Conservation (phyloP, 2,329 filamentous ascomycete species). For the Corniculantispora saksenae region DNA sequence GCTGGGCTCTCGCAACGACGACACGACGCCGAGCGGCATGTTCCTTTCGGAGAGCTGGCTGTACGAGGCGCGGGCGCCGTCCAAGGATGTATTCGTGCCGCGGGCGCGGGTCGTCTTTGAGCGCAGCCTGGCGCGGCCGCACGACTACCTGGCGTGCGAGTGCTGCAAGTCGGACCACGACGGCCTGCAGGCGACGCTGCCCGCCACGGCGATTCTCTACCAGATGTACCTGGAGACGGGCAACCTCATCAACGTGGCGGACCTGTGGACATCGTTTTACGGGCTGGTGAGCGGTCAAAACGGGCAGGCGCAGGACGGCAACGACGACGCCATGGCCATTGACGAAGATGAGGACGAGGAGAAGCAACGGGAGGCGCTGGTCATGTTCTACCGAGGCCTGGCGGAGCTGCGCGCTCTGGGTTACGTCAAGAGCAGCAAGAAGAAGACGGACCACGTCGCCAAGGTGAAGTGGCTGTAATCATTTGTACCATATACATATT, state of each 20-base stretch:
- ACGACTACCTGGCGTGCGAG: slow-evolving; percentile 73
- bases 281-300: slow-evolving; percentile 55
- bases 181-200: slow-evolving; percentile 61
- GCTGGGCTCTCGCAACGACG: slow-evolving; percentile 29
- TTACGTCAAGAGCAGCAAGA: slow-evolving; percentile 84
- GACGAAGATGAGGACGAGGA: slow-evolving; percentile 41
- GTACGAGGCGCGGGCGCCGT: slow-evolving; percentile 70
- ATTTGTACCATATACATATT: not conserved
- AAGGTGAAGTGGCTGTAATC: slow-evolving; percentile 78
- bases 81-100: slow-evolving; percentile 74
- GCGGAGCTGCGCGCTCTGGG: slow-evolving; percentile 85
- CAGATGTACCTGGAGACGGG: slow-evolving; percentile 79
- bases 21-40: slow-evolving; percentile 39
- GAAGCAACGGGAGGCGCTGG: slow-evolving; percentile 61
- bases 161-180: slow-evolving; percentile 60
- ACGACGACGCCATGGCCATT: slow-evolving; percentile 35
- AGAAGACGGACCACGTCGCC: slow-evolving; percentile 88
- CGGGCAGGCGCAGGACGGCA: slow-evolving; percentile 36
- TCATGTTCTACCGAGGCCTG: slow-evolving; percentile 80
- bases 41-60: slow-evolving; percentile 73
- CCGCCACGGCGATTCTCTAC: slow-evolving; percentile 73
- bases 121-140: slow-evolving; percentile 68
- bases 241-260: slow-evolving; percentile 73
- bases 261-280: slow-evolving; percentile 77
- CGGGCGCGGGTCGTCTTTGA: slow-evolving; percentile 70